Evolutionary conservation across 257 asterid species (phyloP), one percentile per base, ranked within the genome.

Genomic region (Solanum gandarillasii): DNA sequence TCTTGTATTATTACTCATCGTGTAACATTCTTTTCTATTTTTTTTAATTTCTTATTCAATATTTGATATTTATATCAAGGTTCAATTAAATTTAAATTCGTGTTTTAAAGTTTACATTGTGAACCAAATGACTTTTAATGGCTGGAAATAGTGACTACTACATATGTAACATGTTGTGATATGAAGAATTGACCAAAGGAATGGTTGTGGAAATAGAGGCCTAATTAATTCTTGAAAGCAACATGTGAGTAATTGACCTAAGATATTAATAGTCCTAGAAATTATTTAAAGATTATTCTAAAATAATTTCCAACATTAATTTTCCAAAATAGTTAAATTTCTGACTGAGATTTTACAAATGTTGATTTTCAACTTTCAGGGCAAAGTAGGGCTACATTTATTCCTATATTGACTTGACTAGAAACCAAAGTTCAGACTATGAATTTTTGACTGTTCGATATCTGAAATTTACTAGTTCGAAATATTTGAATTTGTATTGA

Each of bases 141-240:
- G 3, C 27, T 2, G 6, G 70, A 78, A 78, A 41, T 76, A 1
- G 55, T n/a, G 35, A 39, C 60, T 1, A 76, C 7, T 76, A 32
- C 70, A 60, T 60, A 60, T 41, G 84, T 43, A 12, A 43, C 16
- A 79, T 43, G 27, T 25, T 43, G 27, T 41, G n/a, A 25, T 79
- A 27, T 9, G 68, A 43, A 81, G 18, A 34, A 27, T 81, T 81
- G 85, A 81, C 41, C 85, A 27, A 27, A 34, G 55, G 85, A 46
- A 46, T 81, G 68, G 36, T 29, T 81, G 10, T 81, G 68, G 85
- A 81, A 81, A 46, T 46, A 5, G 25, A 79, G 84, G 16, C 34
- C 11, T 4, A 78, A 79, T 39, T 78, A 75, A 78, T 43, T 79
- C 25, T 79, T 79, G 85, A 79, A 79, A 79, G 10, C 10, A 79